These are phyloP conservation scores for Zygoascus ofunaensis DNA, from an alignment of 805 yeast species.

Conservation along the genomic window DNA sequence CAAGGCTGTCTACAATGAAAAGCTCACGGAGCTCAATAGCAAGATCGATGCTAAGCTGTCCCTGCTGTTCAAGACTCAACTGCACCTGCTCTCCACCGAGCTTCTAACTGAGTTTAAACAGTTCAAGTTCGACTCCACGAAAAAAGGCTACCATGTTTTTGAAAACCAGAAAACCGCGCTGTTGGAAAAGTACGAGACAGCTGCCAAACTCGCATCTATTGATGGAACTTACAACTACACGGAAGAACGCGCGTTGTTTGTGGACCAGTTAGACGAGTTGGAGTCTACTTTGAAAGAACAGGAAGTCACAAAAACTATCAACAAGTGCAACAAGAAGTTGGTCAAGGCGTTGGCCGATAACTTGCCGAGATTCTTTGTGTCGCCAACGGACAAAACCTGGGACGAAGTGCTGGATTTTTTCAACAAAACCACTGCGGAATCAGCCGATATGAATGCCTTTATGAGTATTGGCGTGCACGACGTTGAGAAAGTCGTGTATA, in stretches of 20 bases:
- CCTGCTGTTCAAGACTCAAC: slow-evolving; percentile 36
- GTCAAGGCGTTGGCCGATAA: slow-evolving; percentile 30
- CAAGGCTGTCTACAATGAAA: slow-evolving; percentile 54
- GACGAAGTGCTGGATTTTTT: slow-evolving; percentile 44
- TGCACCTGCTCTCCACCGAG: slow-evolving; percentile 15
- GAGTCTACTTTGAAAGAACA: slow-evolving; percentile 26
- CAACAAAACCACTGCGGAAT: slow-evolving; percentile 28
- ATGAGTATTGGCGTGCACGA: slow-evolving; percentile 27
- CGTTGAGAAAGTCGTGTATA: slow-evolving; percentile 35
- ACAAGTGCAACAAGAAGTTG: slow-evolving; percentile 21
- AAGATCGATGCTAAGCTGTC: slow-evolving; percentile 39
- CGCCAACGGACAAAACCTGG: slow-evolving; percentile 52
- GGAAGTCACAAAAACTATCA: slow-evolving; percentile 36
- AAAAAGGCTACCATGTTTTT: not conserved
- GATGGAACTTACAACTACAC: slow-evolving; percentile 24
- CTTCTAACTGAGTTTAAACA: not conserved
- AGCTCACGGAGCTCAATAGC: slow-evolving; percentile 40
- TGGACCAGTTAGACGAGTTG: slow-evolving; percentile 29
- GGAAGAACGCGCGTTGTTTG: slow-evolving; percentile 22
- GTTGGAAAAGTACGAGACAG: not conserved
- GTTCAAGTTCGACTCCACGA: slow-evolving; percentile 1
- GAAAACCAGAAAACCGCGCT: not conserved
- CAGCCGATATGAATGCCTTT: slow-evolving; percentile 24
- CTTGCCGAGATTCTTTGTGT: slow-evolving; percentile 38
- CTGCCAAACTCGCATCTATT: slow-evolving; percentile 29